Evolutionary conservation across 2,329 filamentous ascomycete species (phyloP).

Genomic region (Fusarium falciforme): DNA sequence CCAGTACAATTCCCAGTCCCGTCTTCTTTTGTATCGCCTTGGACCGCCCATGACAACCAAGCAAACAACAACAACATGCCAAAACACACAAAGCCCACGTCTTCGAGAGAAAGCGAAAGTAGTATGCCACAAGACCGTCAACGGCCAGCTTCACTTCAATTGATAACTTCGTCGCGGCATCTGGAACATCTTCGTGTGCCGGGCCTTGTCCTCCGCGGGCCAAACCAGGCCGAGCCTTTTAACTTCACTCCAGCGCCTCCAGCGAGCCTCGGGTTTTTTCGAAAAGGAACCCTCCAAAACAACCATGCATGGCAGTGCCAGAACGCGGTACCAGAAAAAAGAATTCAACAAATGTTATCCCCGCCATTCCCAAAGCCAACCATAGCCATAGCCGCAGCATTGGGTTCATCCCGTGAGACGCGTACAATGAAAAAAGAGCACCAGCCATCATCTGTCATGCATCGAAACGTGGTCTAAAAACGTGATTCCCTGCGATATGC

Average conservation of each 20-base stretch:
- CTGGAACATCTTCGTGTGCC: conserved; percentile 38
- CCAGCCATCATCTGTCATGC: conserved; percentile 62
- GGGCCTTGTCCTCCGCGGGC: conserved; percentile 32
- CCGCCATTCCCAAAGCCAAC: conserved; percentile 40
- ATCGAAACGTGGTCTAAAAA: conserved; percentile 63
- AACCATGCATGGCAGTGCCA: conserved; percentile 41
- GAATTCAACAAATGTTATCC: conserved; percentile 37
- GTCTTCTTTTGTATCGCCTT: conserved; percentile 38
- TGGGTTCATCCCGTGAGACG: conserved; percentile 44
- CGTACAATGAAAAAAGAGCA: conserved; percentile 54
- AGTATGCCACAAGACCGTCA: conserved; percentile 42
- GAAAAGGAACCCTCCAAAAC: conserved; percentile 30
- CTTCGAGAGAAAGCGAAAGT: conserved; percentile 39
- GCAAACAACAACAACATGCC: conserved; percentile 34
- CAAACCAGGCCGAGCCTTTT: conserved; percentile 36
- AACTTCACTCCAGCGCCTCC: conserved; percentile 39
- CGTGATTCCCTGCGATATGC: conserved; percentile 51
- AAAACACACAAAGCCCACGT: conserved; percentile 38
- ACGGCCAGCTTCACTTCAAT: conserved; percentile 45
- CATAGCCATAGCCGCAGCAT: conserved; percentile 41
- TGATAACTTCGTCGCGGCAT: conserved; percentile 44
- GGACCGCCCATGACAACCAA: conserved; percentile 35
- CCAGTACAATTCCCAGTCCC: conserved; percentile 32
- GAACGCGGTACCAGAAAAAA: conserved; percentile 39
- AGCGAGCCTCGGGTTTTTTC: conserved; percentile 21